Base-by-base conservation (phyloP, 1,284 basidiomycete genomes). In the Pseudozyma hubeiensis region DNA sequence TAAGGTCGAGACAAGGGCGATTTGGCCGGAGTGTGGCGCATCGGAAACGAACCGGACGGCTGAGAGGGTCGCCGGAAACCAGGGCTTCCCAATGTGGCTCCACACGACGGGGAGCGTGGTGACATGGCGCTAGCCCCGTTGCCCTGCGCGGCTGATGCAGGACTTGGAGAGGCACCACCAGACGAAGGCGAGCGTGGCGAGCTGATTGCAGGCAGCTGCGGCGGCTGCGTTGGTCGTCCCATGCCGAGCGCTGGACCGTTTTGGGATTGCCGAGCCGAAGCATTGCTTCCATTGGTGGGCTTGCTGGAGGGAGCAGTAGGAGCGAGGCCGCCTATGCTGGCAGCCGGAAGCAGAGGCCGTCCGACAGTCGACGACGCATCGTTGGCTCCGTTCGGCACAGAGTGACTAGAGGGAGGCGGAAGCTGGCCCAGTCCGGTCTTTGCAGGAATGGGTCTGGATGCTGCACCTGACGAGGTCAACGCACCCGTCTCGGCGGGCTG, bases 1-100 rank as follows among this genome's bases (percentile, higher is more conserved):
- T 74, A 62, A 9, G 71, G 62, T 14, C 63, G 46, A 4, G 74
- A 77, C 34, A 77, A 52, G 13, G 74, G 74, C 45, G 74, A 77
- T 34, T 64, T 63, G 24, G 70, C 70, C 8, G 74, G 69, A 24
- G 65, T 65, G 37, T 77, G 74, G 30, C 74, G 74, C 64, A 77
- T 62, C 2, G 74, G 70, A 46, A 77, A 77, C 33, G 64, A 68
- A 16, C 74, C 74, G 5, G 69, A 72, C 13, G 61, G 53, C 55
- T 76, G 74, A 43, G 58, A 72, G 30, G 68, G 60, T 59, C 68
- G 67, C 33, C 61, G 69, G 14, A 59, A 58, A 30, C 53, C 57
- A 5, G 65, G 64, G n/a, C 65, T 72, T 11, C 53, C 63, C 29
- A 64, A 41, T 7, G 45, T 60, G 7, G 57, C 61, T 30, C 68